A percentile compares a stretch with the other conserved stretches of the same genome.
phyloP scores from a whole-genome alignment of 441 rosid genomes.

The Eutrema salsugineum region DNA sequence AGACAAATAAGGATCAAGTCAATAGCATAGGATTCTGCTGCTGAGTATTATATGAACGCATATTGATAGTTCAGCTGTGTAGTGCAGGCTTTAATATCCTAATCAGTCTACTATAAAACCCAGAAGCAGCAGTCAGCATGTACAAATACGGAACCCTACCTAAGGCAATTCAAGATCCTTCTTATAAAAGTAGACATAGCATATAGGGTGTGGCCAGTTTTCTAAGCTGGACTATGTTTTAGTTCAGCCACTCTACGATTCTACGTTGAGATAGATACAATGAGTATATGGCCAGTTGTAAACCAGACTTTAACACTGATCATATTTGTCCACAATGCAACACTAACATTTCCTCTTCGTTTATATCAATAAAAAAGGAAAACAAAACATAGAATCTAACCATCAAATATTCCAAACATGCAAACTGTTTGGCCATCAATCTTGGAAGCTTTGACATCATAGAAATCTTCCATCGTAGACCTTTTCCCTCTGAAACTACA shows the following conservation, averaged over 20 bases:
- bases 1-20: background rate
- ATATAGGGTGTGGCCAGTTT: background rate
- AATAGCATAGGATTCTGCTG: background rate
- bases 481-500: conserved; percentile 98
- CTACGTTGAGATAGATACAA: background rate
- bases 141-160: background rate
- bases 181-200: background rate
- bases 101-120: conserved; percentile 4
- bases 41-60: background rate
- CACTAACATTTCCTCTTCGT: background rate
- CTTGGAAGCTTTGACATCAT: conserved; percentile 65
- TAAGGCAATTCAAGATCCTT: background rate
- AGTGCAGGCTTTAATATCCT: background rate
- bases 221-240: background rate
- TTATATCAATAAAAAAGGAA: background rate
- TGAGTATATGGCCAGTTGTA: background rate
- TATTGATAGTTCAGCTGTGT: background rate
- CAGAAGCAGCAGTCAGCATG: background rate
- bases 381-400: conserved; percentile 40
- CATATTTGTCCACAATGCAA: background rate
- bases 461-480: conserved; percentile 94
- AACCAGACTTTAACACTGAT: background rate
- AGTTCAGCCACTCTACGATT: conserved; percentile 5
- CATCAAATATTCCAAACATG: conserved; percentile 99
- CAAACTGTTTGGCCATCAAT: conserved; percentile 72